These are phyloP conservation scores for Phytophthora pisi DNA, from an alignment of 352 stramenopile species.

Conservation along the genomic window DNA sequence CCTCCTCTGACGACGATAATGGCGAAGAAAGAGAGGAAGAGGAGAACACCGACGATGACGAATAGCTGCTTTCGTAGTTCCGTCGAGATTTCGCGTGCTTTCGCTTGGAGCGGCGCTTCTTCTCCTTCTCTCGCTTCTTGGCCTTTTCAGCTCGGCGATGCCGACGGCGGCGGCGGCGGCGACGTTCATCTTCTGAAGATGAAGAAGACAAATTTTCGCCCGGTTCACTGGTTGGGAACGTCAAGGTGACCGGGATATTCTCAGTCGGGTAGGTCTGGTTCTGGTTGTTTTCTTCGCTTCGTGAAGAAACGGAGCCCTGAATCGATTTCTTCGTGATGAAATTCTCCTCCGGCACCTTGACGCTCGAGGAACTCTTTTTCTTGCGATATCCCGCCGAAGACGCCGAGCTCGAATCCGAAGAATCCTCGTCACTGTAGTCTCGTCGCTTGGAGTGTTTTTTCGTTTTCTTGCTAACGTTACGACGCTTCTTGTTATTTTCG, in stretches of 20 bases:
- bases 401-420: conserved; percentile 12
- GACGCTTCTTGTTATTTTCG: conserved; percentile 7
- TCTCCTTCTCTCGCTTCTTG: conserved; percentile 20
- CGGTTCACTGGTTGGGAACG: conserved; percentile 16
- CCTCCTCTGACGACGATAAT: conserved; percentile 31
- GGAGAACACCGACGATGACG: conserved; percentile 14
- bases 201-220: not conserved
- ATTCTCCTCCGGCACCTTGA: conserved; percentile 1
- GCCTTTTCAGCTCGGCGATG: conserved; percentile 17
- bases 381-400: conserved; percentile 14
- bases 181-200: conserved; percentile 26
- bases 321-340: not conserved
- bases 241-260: conserved; percentile 16
- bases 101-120: conserved; percentile 13
- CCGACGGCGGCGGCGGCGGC: conserved; percentile 17
- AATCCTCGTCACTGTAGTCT: conserved; percentile 8
- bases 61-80: conserved; percentile 32
- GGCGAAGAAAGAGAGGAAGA: conserved; percentile 20
- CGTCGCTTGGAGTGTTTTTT: conserved; percentile 19
- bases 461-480: not conserved
- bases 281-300: conserved; percentile 15
- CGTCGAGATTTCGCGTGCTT: conserved; percentile 20
- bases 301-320: conserved; percentile 12
- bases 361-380: not conserved
- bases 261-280: not conserved